Evolutionary conservation across 768 basidiomycete species (phyloP).

Genomic region (Mycena rosella): DNA sequence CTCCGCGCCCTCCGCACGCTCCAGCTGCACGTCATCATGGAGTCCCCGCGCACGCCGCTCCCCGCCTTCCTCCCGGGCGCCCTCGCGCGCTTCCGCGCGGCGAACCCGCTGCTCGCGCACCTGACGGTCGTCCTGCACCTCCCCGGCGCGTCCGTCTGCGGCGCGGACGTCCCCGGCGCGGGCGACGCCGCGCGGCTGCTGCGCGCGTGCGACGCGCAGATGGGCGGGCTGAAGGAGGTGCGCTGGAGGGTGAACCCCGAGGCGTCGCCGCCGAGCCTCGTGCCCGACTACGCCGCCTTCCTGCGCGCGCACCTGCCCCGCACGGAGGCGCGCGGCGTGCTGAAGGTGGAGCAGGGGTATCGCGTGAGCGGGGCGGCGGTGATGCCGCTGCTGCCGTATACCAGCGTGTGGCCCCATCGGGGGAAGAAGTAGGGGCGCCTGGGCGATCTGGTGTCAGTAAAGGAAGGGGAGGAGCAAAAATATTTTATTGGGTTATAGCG

Average conservation of each 20-base stretch:
- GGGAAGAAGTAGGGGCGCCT: neutral
- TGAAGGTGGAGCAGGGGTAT: slow-evolving; percentile 15
- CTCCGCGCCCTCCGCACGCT: slow-evolving; percentile 10
- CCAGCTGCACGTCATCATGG: slow-evolving; percentile 26
- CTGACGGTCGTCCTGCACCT: slow-evolving; percentile 18
- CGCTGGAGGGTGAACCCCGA: slow-evolving; percentile 10
- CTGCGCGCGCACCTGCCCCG: slow-evolving; percentile 1
- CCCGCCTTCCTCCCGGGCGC: slow-evolving; percentile 9
- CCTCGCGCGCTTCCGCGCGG: slow-evolving; percentile 2
- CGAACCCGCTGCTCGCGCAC: slow-evolving; percentile 11
- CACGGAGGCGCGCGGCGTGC: slow-evolving; percentile 3
- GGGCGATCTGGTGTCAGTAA: too few relatives aligned
- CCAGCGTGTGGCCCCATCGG: slow-evolving; percentile 29
- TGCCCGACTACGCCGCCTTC: slow-evolving; percentile 22
- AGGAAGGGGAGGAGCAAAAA: too few relatives aligned
- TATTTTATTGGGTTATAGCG: too few relatives aligned
- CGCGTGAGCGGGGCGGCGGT: slow-evolving; percentile 14
- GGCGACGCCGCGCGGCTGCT: neutral
- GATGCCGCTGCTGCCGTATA: slow-evolving; percentile 28
- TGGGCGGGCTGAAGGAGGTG: slow-evolving; percentile 2
- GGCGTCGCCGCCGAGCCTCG: slow-evolving; percentile 21
- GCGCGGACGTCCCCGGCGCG: neutral
- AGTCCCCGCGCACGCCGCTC: neutral
- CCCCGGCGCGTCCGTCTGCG: neutral
- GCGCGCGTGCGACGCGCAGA: neutral